Conservation (phyloP, 2,329 filamentous ascomycete species). For the Xylariaceae sp. region DNA sequence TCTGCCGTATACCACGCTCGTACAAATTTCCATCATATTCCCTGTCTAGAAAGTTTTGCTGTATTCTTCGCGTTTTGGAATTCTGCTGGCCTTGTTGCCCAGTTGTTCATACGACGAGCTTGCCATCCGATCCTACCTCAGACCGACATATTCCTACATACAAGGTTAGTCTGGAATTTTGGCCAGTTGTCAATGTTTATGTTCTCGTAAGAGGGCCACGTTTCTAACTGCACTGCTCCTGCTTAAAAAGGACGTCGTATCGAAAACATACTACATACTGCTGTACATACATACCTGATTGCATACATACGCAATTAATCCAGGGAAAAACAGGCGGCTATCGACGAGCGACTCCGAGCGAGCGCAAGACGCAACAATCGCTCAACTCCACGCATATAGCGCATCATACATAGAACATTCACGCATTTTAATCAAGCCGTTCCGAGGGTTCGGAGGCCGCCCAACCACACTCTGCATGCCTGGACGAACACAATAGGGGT, state of each 20-base stretch:
- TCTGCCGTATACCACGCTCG: constrained; percentile 16
- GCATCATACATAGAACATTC: too few species aligned
- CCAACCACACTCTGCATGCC: constrained; percentile 15
- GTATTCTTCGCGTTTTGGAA: constrained; percentile 14
- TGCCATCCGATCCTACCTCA: constrained; percentile 12
- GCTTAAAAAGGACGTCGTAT: too few species aligned
- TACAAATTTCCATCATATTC: constrained; percentile 25
- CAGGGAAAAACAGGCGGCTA: constrained; percentile 17
- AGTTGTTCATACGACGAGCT: constrained; percentile 3
- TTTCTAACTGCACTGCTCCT: too few species aligned
- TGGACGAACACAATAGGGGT: too few species aligned
- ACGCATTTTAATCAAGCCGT: constrained; percentile 20
- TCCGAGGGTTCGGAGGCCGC: constrained; percentile 12
- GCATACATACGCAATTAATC: constrained; percentile 13
- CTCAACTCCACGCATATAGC: constrained; percentile 23
- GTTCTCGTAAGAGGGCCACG: too few species aligned
- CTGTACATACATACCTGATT: constrained; percentile 8
- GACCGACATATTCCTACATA: not conserved
- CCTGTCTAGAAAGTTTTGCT: constrained; percentile 15
- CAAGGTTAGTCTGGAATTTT: constrained; percentile 12
- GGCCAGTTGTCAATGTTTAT: too few species aligned
- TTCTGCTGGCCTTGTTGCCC: constrained; percentile 11
- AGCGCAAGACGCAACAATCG: constrained; percentile 12
- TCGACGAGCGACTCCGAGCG: constrained; percentile 9
- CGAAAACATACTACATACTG: too few species aligned